These are phyloP conservation scores for Gastrodia elata DNA, from an alignment of 106 monocot species.

Conservation along the genomic window DNA sequence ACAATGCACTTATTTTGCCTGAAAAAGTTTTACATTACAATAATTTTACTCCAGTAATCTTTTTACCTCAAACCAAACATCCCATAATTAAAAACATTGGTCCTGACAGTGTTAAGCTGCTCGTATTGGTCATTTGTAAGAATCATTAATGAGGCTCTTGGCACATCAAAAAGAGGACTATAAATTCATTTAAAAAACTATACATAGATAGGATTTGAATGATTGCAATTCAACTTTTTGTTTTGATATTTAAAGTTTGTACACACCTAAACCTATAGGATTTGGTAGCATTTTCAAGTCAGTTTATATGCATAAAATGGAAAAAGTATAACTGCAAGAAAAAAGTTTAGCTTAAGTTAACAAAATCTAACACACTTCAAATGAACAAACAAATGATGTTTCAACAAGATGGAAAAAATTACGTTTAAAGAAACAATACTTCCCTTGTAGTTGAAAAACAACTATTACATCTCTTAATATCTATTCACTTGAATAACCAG, in stretches of 20 bases:
- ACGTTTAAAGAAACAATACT: too few relatives aligned
- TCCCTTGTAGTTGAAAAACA: too few relatives aligned
- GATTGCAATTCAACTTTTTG: not conserved
- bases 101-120: not conserved
- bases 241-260: not conserved
- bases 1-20: too few relatives aligned
- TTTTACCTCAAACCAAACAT: too few relatives aligned
- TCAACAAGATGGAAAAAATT: too few relatives aligned
- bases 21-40: too few relatives aligned
- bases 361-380: not conserved
- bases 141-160: not conserved
- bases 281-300: not conserved
- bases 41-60: too few relatives aligned
- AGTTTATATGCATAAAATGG: not conserved
- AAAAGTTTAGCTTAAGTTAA: not conserved
- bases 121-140: not conserved
- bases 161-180: not conserved
- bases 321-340: not conserved
- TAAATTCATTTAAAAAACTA: not conserved
- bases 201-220: not conserved
- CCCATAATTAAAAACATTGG: too few relatives aligned
- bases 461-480: too few relatives aligned
- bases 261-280: not conserved
- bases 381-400: not conserved
- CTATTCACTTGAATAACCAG: too few relatives aligned